Conservation (phyloP, 345 rosid species). For the Bruguiera gymnorhiza region DNA sequence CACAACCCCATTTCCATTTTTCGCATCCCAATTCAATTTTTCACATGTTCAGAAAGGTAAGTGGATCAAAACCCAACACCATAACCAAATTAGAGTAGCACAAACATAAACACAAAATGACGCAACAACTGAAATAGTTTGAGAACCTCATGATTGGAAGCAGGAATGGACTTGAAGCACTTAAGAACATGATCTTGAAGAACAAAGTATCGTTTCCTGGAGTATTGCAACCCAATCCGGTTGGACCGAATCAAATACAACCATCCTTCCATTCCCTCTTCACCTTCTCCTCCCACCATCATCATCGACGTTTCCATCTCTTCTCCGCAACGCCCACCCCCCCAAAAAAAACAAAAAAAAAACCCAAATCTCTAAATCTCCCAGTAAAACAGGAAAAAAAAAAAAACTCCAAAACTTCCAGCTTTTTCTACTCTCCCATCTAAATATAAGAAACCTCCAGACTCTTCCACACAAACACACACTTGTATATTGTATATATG, state of each 20-base stretch:
- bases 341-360: not conserved
- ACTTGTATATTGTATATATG: not conserved
- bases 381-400: not conserved
- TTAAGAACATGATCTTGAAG: constrained; percentile 63
- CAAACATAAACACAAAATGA: not conserved
- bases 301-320: constrained; percentile 43
- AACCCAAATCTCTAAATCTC: not conserved
- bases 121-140: not conserved
- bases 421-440: too few species aligned
- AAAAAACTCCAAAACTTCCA: too few species aligned
- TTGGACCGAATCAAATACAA: constrained; percentile 69
- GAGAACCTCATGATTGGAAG: constrained; percentile 52
- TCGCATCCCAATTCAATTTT: not conserved
- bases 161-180: constrained; percentile 70
- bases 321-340: not conserved
- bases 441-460: not conserved
- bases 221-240: constrained; percentile 78
- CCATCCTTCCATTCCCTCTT: constrained; percentile 85
- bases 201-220: constrained; percentile 79
- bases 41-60: not conserved
- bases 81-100: not conserved
- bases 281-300: not conserved
- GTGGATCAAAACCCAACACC: not conserved
- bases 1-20: not conserved
- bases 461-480: not conserved